Base-by-base conservation (phyloP, 2,329 filamentous ascomycete species). In the Epicoccum nigrum region DNA sequence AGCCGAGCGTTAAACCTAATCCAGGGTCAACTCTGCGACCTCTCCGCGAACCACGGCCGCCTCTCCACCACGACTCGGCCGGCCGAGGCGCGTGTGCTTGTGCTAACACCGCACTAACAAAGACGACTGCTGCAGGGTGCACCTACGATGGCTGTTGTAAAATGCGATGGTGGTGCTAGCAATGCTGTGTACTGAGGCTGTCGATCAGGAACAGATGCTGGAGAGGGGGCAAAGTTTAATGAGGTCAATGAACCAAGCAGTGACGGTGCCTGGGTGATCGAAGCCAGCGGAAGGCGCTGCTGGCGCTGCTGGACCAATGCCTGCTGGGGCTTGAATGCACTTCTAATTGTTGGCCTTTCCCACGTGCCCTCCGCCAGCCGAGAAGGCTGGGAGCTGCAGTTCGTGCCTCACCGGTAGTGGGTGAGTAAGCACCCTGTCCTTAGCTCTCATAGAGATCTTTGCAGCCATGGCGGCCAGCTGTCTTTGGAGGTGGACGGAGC, bases 1-100 rank as follows among this genome's bases (percentile, higher is more conserved):
- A 38, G 21, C 28, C 32, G 23, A 48, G 45, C 52, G 56, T 56
- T 59, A 59, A 55, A 44, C 49, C 55, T 35, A 51, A 55, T 55
- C 49, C 15, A 51, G 59, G 30, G 35, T 49, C 45, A 45, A 33
- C 21, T 45, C 51, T 45, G 45, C 45, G 32, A 42, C 48, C 41
- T 31, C 49, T 46, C 54, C 50, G 48, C 56, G 40, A 59, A 43
- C 54, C 51, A 52, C 48, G 20, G 49, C 45, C 47, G 54, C 51
- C 47, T 41, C 52, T 62, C 49, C 46, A 54, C 58, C 49, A 51
- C 45, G 40, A 25, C 35, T 45, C 42, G 33, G 40, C 51, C 41
- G 34, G 50, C 27, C 38, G 48, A 54, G 54, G 54, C 54, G 45
- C 56, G 47, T 45, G 46, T 25, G 23, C 23, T 25, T 45, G 39